A percentile compares a stretch with the other conserved stretches of the same genome.
Conservation (phyloP, 163 green algal genomes). For the Chlorella variabilis region DNA sequence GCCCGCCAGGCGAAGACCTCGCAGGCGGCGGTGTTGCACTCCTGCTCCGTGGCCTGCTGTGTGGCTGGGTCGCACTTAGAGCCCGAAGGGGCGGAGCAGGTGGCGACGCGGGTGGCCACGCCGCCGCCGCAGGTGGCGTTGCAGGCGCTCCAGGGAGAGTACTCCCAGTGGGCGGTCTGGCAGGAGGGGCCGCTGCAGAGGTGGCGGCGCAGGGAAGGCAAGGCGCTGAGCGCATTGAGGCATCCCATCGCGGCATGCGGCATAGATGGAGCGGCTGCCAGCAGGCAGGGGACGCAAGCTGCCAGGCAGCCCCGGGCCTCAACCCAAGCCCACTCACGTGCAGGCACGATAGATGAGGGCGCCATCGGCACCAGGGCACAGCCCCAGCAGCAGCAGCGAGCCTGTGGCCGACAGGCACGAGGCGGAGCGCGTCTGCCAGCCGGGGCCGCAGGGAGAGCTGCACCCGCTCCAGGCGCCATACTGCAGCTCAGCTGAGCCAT, state of each 20-base stretch:
- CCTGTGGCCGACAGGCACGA: conserved; percentile 29
- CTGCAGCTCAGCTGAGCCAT: background rate
- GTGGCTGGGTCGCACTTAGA: background rate
- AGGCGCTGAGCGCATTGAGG: too few relatives aligned
- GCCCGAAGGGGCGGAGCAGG: conserved; percentile 29
- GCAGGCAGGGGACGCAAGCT: background rate
- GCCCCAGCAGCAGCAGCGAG: conserved; percentile 16
- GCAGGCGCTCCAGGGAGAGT: conserved; percentile 54
- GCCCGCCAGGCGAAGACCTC: conserved; percentile 37
- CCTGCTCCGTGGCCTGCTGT: background rate
- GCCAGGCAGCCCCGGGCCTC: background rate
- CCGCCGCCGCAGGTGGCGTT: conserved; percentile 53
- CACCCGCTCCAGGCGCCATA: conserved; percentile 52
- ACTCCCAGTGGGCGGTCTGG: conserved; percentile 40
- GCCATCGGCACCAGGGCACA: conserved; percentile 15
- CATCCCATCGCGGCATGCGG: too few relatives aligned
- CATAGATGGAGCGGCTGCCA: too few relatives aligned
- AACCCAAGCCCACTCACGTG: conserved; percentile 8
- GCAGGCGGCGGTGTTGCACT: conserved; percentile 57
- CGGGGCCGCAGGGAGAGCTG: conserved; percentile 47
- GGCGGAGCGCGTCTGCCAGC: conserved; percentile 40
- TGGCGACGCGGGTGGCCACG: conserved; percentile 7
- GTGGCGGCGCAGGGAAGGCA: too few relatives aligned
- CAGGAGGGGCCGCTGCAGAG: conserved; percentile 35
- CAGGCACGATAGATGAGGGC: conserved; percentile 17